Evolutionary conservation across 352 stramenopile genomes (phyloP), one percentile per base, ranked within the genome.

Genomic region (Phytophthora citricola): DNA sequence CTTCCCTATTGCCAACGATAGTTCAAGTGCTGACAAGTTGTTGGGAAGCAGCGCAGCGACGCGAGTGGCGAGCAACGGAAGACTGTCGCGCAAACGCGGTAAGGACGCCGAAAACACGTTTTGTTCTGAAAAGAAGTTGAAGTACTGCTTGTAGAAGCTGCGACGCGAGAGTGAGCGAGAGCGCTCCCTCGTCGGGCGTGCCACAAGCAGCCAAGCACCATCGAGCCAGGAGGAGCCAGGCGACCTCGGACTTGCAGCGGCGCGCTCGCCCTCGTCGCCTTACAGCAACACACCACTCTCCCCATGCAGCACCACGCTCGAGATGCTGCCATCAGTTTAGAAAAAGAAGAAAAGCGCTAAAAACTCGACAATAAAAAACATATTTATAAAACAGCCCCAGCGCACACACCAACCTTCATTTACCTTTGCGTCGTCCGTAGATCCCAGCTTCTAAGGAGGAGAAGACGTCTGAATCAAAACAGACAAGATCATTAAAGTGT

Each of bases 21-120:
- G 79, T 84, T 87, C 79, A 87, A 87, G 79, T 87, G 79, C 79
- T 87, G 79, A 87, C 79, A 83, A 85, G 76, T 84, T 83, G 76
- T 79, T 80, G 75, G 78, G 63, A 75, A 79, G 59, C 61, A 69
- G 59, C 50, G 32, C 72, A 60, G 54, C 69, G 56, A 36, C 53
- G 61, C 70, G 61, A 59, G 61, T 44, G 61, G 45, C 52, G 34
- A 69, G 20, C 57, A 73, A 47, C 27, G 61, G 52, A 60, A 72
- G 66, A 58, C 50, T 69, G 56, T 58, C 66, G 50, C 71, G 76
- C 73, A 87, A 87, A 71, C 79, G 79, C 62, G 54, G 57, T 65
- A 77, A 76, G 61, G 75, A 86, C 40, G 50, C 52, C 20, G 75
- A 80, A 73, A 83, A 73, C 58, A 78, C 64, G 67, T 68, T 78